Evolutionary conservation across 768 basidiomycete species (phyloP).

Genomic region (Tylopilus vinaceipallidus): DNA sequence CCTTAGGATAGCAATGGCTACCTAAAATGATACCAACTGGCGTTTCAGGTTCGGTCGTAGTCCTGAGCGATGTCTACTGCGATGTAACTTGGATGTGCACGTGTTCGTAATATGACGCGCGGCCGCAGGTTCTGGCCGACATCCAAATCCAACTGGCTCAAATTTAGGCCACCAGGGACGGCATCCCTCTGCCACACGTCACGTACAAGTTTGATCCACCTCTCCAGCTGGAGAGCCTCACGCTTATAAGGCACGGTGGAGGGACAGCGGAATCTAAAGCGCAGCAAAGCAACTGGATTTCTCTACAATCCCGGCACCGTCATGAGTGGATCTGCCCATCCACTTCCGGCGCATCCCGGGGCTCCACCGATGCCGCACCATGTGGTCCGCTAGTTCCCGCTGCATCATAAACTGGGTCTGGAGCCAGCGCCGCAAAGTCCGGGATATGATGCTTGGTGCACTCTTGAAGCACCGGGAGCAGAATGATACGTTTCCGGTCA

Average conservation of each 20-base stretch:
- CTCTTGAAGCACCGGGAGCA: slow-evolving; percentile 10
- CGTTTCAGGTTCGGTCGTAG: slow-evolving; percentile 20
- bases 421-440: slow-evolving; percentile 28
- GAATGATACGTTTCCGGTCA: slow-evolving; percentile 10
- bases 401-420: slow-evolving; percentile 1
- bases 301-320: slow-evolving; percentile 20
- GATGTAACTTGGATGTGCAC: slow-evolving; percentile 8
- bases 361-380: slow-evolving; percentile 14
- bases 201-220: not conserved
- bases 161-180: slow-evolving; percentile 3
- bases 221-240: not conserved
- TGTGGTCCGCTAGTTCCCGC: slow-evolving; percentile 25
- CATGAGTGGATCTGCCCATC: not conserved
- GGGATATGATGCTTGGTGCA: slow-evolving; percentile 15
- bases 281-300: slow-evolving; percentile 4
- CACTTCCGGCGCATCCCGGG: slow-evolving; percentile 1
- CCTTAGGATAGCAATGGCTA: slow-evolving; percentile 12
- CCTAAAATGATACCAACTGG: slow-evolving; percentile 1
- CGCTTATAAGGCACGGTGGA: not conserved
- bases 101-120: not conserved
- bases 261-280: not conserved
- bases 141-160: not conserved
- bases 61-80: slow-evolving; percentile 6
- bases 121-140: not conserved
- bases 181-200: slow-evolving; percentile 5